These are phyloP conservation scores for Lipomyces lipofer DNA, from an alignment of 805 yeast genomes.

Conservation along the genomic window DNA sequence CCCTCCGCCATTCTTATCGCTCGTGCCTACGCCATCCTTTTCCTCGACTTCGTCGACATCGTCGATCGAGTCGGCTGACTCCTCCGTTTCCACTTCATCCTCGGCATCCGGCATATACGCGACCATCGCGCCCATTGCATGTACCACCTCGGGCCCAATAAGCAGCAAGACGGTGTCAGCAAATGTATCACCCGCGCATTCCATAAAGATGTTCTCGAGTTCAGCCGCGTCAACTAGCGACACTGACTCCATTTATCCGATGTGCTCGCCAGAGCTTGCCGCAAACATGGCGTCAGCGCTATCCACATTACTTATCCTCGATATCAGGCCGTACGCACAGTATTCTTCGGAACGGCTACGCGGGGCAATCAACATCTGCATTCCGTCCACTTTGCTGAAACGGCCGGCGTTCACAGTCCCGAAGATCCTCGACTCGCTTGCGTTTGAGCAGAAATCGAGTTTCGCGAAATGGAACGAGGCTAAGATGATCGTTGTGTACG, in stretches of 20 bases:
- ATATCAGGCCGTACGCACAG: constrained; percentile 79
- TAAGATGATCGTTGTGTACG: constrained; percentile 51
- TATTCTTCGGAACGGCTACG: constrained; percentile 58
- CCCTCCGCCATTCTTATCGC: too few species aligned
- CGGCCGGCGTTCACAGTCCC: constrained; percentile 67
- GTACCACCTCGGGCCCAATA: too few species aligned
- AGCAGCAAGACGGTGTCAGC: too few species aligned
- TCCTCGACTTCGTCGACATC: constrained; percentile 5
- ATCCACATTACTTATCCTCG: constrained; percentile 55
- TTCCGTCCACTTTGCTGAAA: constrained; percentile 85
- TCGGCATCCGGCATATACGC: too few species aligned
- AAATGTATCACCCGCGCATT: too few species aligned
- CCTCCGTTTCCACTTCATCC: background rate
- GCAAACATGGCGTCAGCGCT: constrained; percentile 9
- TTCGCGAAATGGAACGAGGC: constrained; percentile 34
- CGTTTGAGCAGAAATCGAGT: constrained; percentile 36
- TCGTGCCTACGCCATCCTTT: background rate
- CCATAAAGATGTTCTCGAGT: too few species aligned
- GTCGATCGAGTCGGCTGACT: background rate
- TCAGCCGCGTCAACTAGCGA: background rate
- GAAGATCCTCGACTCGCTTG: constrained; percentile 42
- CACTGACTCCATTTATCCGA: constrained; percentile 12
- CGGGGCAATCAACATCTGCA: constrained; percentile 70
- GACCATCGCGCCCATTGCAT: too few species aligned
- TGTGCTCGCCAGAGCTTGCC: constrained; percentile 17